Base-by-base conservation (phyloP, 345 rosid species). In the Populus deltoides region DNA sequence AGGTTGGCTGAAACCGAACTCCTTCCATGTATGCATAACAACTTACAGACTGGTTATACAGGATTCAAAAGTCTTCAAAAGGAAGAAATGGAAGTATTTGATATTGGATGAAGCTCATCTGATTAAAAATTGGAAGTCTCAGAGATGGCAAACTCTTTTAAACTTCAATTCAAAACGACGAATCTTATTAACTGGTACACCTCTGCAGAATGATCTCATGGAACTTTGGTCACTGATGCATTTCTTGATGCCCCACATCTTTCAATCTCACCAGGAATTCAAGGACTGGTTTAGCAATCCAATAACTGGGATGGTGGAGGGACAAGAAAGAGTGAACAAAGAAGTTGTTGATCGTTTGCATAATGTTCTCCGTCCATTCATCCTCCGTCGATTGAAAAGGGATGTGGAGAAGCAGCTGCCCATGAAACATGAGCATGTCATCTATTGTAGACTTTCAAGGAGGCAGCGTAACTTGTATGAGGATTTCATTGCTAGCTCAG, bases 361-460 rank as follows among this genome's bases (percentile, higher is more conserved):
- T 85, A 97, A 97, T 87, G 99, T 97, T 77, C 99, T 97, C 66
- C 98, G 99, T 33, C 99, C 99, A 51, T 97, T 97, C 85, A 82
- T 97, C 82, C 92, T 97, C 51, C 97, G 99, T 10, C 90, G 99
- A 72, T 84, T 97, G 85, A 97, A 97, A 85, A 90, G 97, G 85
- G 99, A 97, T 82, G 99, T 94, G 66, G 99, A 97, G 88, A 97
- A 92, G 89, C 99, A 97, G 86, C 94, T 97, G 25, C 99, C 99
- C 3, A 75, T 75, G 87, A 97, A 97, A 85, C 90, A 86, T 66
- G 99, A 97, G 85, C 99, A 97, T 86, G 97, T 94, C 76, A 89
- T 94, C 75, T 89, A 83, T 84, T 97, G 99, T 81, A 89, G 99
- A 85, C 90, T 97, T 79, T 97, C 99, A 70, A 94, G 82, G 87